A percentile compares a stretch with the other conserved stretches of the same genome.
phyloP scores from a whole-genome alignment of 148 eudicot species.

The Fagopyrum tataricum region DNA sequence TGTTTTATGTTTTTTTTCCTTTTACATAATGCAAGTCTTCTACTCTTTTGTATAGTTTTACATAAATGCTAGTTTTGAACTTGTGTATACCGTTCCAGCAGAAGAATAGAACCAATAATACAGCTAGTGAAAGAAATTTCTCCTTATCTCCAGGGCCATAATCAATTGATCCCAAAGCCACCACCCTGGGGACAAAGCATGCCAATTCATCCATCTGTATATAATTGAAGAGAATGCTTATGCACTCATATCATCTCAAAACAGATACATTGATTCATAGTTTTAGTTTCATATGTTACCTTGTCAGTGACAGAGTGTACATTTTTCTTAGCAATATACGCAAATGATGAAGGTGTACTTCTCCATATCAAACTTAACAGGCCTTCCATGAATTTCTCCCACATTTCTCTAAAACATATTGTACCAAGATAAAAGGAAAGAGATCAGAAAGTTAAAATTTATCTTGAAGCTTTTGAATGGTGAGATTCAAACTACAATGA shows the following conservation, averaged over 20 bases:
- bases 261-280: not conserved
- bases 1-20: not conserved
- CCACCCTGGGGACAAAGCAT: constrained; percentile 97
- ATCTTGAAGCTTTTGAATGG: not conserved
- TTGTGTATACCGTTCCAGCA: not conserved
- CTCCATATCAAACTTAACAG: constrained; percentile 69
- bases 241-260: constrained; percentile 1
- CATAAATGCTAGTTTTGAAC: no score
- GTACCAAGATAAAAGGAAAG: constrained; percentile 9
- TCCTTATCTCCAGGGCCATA: constrained; percentile 66
- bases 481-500: not conserved
- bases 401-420: constrained; percentile 68
- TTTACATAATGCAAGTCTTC: not conserved
- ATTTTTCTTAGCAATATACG: constrained; percentile 78
- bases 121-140: constrained; percentile 72
- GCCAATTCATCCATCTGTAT: constrained; percentile 99
- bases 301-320: constrained; percentile 55
- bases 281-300: constrained; percentile 32
- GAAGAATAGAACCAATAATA: constrained; percentile 17
- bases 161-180: constrained; percentile 84
- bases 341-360: constrained; percentile 77
- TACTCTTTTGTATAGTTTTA: not conserved
- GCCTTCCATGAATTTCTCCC: constrained; percentile 97
- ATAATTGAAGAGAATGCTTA: constrained; percentile 9
- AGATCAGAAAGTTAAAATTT: not conserved